Percentiles rank a stretch among this genome's conserved stretches.
Evolutionary conservation across 495 filamentous ascomycete species (phyloP).

Genomic region (Penicillium alfredii): DNA sequence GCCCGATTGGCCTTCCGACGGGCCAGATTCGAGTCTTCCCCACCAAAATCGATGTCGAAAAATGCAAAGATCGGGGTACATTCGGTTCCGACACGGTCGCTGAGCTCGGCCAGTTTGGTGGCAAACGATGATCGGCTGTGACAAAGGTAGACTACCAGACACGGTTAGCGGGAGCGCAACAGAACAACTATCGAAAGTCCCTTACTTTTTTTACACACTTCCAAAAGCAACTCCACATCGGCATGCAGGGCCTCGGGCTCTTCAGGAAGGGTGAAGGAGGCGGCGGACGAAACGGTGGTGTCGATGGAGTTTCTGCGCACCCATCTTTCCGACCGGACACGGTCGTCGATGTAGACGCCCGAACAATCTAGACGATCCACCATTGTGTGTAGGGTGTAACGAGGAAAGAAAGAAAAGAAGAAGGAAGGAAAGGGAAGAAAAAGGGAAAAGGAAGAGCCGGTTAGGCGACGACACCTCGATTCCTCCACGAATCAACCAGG

Average conservation of each 20-base stretch:
- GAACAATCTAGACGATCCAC: slow-evolving; percentile 71
- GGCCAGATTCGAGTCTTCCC: slow-evolving; percentile 25
- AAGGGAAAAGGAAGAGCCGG: too few species aligned
- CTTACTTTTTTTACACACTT: slow-evolving; percentile 52
- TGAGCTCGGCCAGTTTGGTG: slow-evolving; percentile 59
- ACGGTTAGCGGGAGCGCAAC: slow-evolving; percentile 6
- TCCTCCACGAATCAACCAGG: slow-evolving; percentile 6
- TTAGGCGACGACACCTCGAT: too few species aligned
- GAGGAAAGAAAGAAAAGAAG: not conserved
- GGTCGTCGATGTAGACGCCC: slow-evolving; percentile 79
- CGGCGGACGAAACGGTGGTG: slow-evolving; percentile 17
- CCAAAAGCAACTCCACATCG: slow-evolving; percentile 46
- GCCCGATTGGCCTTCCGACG: slow-evolving; percentile 36
- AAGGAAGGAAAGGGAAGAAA: not conserved
- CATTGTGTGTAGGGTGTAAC: too few species aligned
- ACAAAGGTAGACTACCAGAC: slow-evolving; percentile 65
- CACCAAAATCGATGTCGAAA: slow-evolving; percentile 54
- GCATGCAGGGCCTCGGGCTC: slow-evolving; percentile 46
- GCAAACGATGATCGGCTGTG: slow-evolving; percentile 64
- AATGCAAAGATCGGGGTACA: slow-evolving; percentile 70
- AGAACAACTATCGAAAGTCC: slow-evolving; percentile 2
- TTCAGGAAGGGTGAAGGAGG: slow-evolving; percentile 29
- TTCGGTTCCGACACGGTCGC: slow-evolving; percentile 54
- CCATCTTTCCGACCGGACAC: slow-evolving; percentile 57
- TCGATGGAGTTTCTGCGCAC: slow-evolving; percentile 39